These are phyloP conservation scores for Glycine latifolia DNA, from an alignment of 306 rosid species.

Conservation along the genomic window DNA sequence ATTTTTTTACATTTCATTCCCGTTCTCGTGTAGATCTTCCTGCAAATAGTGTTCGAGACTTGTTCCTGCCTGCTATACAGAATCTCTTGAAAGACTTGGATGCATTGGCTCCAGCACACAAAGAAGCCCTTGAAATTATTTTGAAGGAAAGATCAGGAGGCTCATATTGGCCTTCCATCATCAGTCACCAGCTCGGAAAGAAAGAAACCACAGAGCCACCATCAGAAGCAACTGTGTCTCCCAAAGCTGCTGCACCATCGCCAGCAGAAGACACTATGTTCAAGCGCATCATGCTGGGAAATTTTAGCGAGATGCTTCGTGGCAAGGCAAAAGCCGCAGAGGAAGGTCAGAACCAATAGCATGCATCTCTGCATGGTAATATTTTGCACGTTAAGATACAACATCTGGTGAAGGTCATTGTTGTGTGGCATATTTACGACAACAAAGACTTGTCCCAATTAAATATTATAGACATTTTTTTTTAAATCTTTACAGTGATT, in stretches of 20 bases:
- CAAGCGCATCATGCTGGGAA: constrained; percentile 90
- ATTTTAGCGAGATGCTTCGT: constrained; percentile 89
- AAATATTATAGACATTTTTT: not conserved
- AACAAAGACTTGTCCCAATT: constrained; percentile 1
- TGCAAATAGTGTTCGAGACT: constrained; percentile 72
- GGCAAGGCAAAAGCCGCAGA: constrained; percentile 77
- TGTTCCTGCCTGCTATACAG: constrained; percentile 85
- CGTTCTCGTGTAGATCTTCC: constrained; percentile 72
- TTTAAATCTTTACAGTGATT: not conserved
- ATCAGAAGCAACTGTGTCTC: constrained; percentile 60
- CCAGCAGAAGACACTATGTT: constrained; percentile 82
- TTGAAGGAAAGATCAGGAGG: constrained; percentile 96
- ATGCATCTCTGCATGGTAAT: constrained; percentile 21
- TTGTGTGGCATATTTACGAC: constrained; percentile 30
- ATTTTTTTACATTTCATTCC: constrained; percentile 8
- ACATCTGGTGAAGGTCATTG: constrained; percentile 35
- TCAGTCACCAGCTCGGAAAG: constrained; percentile 83
- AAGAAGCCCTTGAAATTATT: constrained; percentile 97
- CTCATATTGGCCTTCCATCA: constrained; percentile 86
- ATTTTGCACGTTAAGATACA: constrained; percentile 22
- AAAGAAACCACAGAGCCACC: constrained; percentile 65
- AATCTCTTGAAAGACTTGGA: constrained; percentile 79
- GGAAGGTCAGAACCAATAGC: constrained; percentile 62
- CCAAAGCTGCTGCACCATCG: constrained; percentile 48
- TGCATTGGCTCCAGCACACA: constrained; percentile 96